Percentiles rank a stretch among this genome's conserved stretches.
Conservation (phyloP, 1,284 basidiomycete genomes). For the Omphalotus olearius region DNA sequence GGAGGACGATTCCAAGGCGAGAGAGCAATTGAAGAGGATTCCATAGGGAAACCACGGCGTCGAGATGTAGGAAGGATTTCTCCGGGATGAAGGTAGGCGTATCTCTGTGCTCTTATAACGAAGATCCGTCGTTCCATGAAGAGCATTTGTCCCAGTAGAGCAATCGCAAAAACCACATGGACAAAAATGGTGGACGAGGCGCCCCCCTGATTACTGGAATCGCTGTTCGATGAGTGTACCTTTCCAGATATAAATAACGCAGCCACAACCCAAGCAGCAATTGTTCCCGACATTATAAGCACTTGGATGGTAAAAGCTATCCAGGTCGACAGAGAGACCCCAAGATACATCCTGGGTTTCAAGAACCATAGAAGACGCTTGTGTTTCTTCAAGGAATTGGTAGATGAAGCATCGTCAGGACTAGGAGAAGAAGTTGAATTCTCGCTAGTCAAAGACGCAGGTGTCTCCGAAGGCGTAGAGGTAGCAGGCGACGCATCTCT, state of each 20-base stretch:
- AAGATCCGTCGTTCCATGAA: conserved; percentile 63
- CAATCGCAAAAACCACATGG: conserved; percentile 53
- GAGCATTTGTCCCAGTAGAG: conserved; percentile 46
- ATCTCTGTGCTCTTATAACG: conserved; percentile 61
- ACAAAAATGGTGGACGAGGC: conserved; percentile 45
- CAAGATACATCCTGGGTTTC: conserved; percentile 37
- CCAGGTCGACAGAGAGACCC: conserved; percentile 45
- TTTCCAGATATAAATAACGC: conserved; percentile 14
- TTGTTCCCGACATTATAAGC: conserved; percentile 41
- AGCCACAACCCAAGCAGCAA: conserved; percentile 52
- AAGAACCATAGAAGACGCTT: conserved; percentile 37
- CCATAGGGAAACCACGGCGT: conserved; percentile 22
- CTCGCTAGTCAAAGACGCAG: conserved; percentile 5
- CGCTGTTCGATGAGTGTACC: conserved; percentile 4
- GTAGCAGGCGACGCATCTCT: conserved; percentile 28
- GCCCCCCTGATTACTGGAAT: conserved; percentile 3
- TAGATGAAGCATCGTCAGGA: conserved; percentile 19
- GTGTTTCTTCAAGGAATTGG: conserved; percentile 18
- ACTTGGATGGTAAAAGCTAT: conserved; percentile 40
- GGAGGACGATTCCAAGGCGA: conserved; percentile 70
- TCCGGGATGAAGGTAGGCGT: conserved; percentile 52
- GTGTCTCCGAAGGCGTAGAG: conserved; percentile 19
- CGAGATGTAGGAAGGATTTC: conserved; percentile 45
- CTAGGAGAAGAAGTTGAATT: conserved; percentile 17
- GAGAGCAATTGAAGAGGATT: conserved; percentile 38